Base-by-base conservation (phyloP, 768 basidiomycete genomes). In the Lactarius indigo region DNA sequence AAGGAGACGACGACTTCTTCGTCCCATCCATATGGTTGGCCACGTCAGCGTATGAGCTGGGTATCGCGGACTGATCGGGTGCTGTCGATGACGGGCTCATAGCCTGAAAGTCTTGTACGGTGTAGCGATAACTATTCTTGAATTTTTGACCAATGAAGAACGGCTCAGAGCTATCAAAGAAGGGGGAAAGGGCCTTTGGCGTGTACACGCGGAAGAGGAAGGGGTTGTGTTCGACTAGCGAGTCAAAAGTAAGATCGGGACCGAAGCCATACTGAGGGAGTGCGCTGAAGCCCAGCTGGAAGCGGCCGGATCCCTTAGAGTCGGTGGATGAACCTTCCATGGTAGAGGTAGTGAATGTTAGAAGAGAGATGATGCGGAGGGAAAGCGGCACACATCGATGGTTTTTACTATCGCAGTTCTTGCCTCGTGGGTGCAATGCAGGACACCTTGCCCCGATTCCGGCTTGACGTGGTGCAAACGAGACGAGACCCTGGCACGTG, bases 141-240 rank as follows among this genome's bases (percentile, higher is more conserved):
- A 87, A 91, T 74, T 81, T 84, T 63, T 85, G 86, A 26, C 88
- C 89, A 60, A 91, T 76, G 69, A 92, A 91, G 74, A 82, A 89
- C 1, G 87, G 83, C 72, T 89, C 84, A 4, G 80, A 77, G 44
- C 80, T 77, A 72, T 86, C 84, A 72, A 79, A 77, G 70, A 82
- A 81, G 23, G 75, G 83, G 1, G 84, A 83, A 52, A 77, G 80
- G 64, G 83, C 80, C 73, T 86, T 89, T 33, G 90, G 90, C 41
- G 90, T 91, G 74, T 92, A 87, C 17, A 92, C 85, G 52, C 91
- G 89, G 79, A 89, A 92, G 71, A 92, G 82, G 76, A 90, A 91
- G 39, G 83, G 85, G 74, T 91, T 92, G 62, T 82, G 79, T 61
- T 82, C 78, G 69, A 87, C 76, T 54, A 92, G 83, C 41, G 76